phyloP scores from a whole-genome alignment of 1,139 yeast genomes.

The Zygoascus hellenicus region DNA sequence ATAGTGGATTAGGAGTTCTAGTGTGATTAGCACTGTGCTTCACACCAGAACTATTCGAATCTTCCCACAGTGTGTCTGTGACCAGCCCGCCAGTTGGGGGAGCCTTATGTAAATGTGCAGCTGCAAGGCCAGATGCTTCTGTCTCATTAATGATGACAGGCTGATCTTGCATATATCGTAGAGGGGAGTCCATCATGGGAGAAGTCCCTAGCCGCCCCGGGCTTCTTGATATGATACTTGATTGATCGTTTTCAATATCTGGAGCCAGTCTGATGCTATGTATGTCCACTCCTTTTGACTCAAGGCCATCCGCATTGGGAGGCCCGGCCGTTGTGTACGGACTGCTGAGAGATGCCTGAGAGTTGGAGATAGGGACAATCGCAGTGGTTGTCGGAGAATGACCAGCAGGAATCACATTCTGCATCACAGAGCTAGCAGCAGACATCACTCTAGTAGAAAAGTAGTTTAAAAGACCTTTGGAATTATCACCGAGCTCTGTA shows the following conservation, averaged over 20 bases:
- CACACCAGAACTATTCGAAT: neutral
- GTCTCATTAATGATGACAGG: neutral
- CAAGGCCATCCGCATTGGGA: neutral
- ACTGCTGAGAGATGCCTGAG: neutral
- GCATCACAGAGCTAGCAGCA: constrained; percentile 29
- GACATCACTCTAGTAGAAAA: constrained; percentile 24
- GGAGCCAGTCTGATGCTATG: neutral
- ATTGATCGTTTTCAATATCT: neutral
- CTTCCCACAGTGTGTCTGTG: constrained; percentile 1
- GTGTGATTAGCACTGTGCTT: neutral
- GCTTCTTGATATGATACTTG: neutral
- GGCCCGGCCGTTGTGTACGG: neutral
- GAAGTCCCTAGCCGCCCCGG: constrained; percentile 2
- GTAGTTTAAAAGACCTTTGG: constrained; percentile 22
- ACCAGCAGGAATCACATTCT: constrained; percentile 23
- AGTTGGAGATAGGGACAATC: neutral
- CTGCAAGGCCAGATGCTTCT: neutral
- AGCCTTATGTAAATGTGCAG: constrained; percentile 14
- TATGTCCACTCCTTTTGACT: neutral
- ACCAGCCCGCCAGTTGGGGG: constrained; percentile 13
- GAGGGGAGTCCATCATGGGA: constrained; percentile 10
- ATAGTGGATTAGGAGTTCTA: constrained; percentile 13
- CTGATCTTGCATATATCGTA: constrained; percentile 12
- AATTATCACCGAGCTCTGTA: constrained; percentile 22
- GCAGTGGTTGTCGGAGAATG: neutral